These are phyloP conservation scores for Xylariaceae sp. DNA, from an alignment of 2,329 filamentous ascomycete species.

Conservation along the genomic window DNA sequence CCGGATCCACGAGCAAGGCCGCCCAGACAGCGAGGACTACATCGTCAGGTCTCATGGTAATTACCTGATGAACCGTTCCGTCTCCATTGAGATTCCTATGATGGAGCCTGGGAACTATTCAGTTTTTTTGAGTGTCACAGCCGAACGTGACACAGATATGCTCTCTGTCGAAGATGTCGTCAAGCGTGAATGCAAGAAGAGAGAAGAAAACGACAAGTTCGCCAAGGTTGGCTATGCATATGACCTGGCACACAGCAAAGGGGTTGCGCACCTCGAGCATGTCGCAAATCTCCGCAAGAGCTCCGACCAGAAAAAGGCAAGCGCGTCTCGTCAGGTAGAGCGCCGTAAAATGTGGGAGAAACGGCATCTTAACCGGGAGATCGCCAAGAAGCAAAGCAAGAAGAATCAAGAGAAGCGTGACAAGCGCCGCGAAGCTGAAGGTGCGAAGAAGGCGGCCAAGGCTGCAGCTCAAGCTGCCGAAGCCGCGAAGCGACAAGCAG, in stretches of 20 bases:
- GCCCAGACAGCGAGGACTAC: slow-evolving; percentile 52
- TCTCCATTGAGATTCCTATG: slow-evolving; percentile 54
- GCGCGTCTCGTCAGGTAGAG: slow-evolving; percentile 41
- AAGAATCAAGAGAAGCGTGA: slow-evolving; percentile 37
- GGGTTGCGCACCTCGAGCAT: slow-evolving; percentile 47
- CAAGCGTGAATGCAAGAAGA: slow-evolving; percentile 44
- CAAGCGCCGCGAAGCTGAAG: slow-evolving; percentile 29
- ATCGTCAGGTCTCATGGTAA: slow-evolving; percentile 57
- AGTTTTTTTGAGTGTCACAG: slow-evolving; percentile 54
- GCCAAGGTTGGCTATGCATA: slow-evolving; percentile 56
- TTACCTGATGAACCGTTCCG: slow-evolving; percentile 55
- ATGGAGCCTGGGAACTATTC: slow-evolving; percentile 55
- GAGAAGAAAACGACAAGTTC: slow-evolving; percentile 55
- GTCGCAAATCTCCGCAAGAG: slow-evolving; percentile 47
- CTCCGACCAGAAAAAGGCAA: slow-evolving; percentile 47
- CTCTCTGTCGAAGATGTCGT: slow-evolving; percentile 54
- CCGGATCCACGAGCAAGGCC: slow-evolving; percentile 48
- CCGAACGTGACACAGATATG: slow-evolving; percentile 39
- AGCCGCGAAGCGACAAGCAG: slow-evolving; percentile 24
- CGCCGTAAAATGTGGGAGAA: slow-evolving; percentile 48
- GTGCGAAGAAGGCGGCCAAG: slow-evolving; percentile 39
- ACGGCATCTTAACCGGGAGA: slow-evolving; percentile 37
- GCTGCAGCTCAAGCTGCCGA: slow-evolving; percentile 25
- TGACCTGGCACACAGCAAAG: slow-evolving; percentile 58
- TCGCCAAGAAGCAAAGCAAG: slow-evolving; percentile 37